Conservation (phyloP, 2,329 filamentous ascomycete species). For the Thelonectria blattea region DNA sequence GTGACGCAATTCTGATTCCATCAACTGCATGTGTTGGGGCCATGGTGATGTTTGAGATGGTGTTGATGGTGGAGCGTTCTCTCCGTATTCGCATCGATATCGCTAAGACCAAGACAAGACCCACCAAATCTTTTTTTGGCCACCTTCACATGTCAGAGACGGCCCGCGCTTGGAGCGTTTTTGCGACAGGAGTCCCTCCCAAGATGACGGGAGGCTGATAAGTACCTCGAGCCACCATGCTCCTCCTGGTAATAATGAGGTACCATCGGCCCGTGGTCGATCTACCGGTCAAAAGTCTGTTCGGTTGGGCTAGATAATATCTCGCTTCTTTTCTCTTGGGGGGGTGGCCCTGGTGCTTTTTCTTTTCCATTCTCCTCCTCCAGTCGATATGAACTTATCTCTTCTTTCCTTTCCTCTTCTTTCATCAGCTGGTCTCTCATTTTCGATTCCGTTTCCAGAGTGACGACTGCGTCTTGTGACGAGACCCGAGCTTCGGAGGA, state of each 20-base stretch:
- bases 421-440: conserved; percentile 7
- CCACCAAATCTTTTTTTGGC: conserved; percentile 30
- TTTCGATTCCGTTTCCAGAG: neutral
- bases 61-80: neutral
- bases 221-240: neutral
- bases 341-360: too few species aligned
- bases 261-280: too few species aligned
- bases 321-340: neutral
- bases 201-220: conserved; percentile 14
- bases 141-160: conserved; percentile 37
- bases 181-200: conserved; percentile 10
- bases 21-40: neutral
- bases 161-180: conserved; percentile 16
- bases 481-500: neutral
- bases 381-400: neutral
- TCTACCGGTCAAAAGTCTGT: too few species aligned
- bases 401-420: conserved; percentile 3
- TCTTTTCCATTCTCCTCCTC: neutral
- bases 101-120: too few species aligned
- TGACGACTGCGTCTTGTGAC: conserved; percentile 5
- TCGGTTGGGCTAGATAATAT: conserved; percentile 5
- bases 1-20: neutral
- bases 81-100: too few species aligned
- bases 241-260: too few species aligned
- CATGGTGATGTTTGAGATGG: neutral